Percentiles rank a stretch among this genome's conserved stretches.
These are phyloP conservation scores for Scenedesmus sp. DNA, from an alignment of 163 green algal genomes.

Conservation along the genomic window DNA sequence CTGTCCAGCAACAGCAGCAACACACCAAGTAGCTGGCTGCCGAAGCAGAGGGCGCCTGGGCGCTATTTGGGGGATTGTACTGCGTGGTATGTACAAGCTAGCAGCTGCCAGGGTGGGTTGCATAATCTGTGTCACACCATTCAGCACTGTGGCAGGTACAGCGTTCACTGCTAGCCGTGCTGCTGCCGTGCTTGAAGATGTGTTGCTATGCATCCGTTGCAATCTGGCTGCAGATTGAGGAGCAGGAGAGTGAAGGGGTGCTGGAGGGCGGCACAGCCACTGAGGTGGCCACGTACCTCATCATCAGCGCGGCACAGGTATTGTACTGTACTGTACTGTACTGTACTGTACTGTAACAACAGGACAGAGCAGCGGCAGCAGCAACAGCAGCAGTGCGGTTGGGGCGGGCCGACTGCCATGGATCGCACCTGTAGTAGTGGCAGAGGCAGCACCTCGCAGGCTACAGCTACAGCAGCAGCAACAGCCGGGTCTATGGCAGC, in stretches of 20 bases:
- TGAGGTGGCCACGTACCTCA: conserved; percentile 57
- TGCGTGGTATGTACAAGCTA: background rate
- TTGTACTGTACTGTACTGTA: too few species aligned
- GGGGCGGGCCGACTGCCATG: background rate
- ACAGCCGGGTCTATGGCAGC: background rate
- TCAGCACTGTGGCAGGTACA: too few species aligned
- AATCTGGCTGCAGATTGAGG: conserved; percentile 47
- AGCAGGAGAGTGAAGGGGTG: conserved; percentile 41
- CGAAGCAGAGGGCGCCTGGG: background rate
- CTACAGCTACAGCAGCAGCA: background rate
- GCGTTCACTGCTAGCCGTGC: background rate
- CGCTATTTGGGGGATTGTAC: background rate
- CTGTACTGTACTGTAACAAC: background rate
- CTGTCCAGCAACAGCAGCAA: background rate
- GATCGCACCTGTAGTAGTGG: background rate
- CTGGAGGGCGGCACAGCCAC: conserved; percentile 49
- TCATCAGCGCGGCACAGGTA: conserved; percentile 57
- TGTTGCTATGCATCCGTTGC: background rate
- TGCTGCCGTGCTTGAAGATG: background rate
- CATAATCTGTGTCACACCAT: background rate
- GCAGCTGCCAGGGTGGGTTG: background rate
- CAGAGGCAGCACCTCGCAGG: background rate
- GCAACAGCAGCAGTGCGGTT: background rate
- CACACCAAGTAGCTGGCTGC: background rate
- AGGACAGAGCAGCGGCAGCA: background rate